Evolutionary conservation across 805 yeast species (phyloP).

Genomic region (Starmerella scarabaei): DNA sequence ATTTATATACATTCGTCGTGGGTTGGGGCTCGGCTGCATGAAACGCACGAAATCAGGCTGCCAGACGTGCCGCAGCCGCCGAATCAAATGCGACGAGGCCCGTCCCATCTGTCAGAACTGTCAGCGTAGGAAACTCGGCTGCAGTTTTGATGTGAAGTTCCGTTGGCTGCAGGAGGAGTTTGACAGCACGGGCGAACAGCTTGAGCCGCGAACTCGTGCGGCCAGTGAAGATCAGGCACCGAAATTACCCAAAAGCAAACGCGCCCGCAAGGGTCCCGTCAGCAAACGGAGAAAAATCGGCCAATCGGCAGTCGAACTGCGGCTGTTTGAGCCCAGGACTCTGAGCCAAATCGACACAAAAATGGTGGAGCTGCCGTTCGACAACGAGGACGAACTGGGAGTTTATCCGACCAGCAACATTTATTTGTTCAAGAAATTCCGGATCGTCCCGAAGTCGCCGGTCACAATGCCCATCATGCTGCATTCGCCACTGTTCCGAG

Average conservation of each 20-base stretch:
- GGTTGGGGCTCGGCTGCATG: slow-evolving; percentile 3
- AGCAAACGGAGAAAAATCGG: slow-evolving; percentile 11
- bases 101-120: slow-evolving; percentile 50
- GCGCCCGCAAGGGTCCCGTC: slow-evolving; percentile 5
- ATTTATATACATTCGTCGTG: too few relatives aligned
- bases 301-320: slow-evolving; percentile 4
- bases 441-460: slow-evolving; percentile 1
- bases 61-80: slow-evolving; percentile 48
- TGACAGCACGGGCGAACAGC: not conserved
- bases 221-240: not conserved
- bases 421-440: slow-evolving; percentile 12
- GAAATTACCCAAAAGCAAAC: not conserved
- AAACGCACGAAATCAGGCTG: slow-evolving; percentile 38
- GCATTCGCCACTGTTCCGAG: slow-evolving; percentile 1
- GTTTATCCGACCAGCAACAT: not conserved
- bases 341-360: slow-evolving; percentile 2
- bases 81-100: slow-evolving; percentile 54
- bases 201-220: not conserved
- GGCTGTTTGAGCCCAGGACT: not conserved
- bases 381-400: slow-evolving; percentile 9
- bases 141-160: slow-evolving; percentile 13
- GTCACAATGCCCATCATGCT: not conserved
- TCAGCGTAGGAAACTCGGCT: slow-evolving; percentile 18
- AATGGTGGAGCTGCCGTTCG: slow-evolving; percentile 12
- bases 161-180: slow-evolving; percentile 15